Evolutionary conservation across 352 stramenopile species (phyloP), one percentile per base, ranked within the genome.

Genomic region (Thalassiosira delicatula): DNA sequence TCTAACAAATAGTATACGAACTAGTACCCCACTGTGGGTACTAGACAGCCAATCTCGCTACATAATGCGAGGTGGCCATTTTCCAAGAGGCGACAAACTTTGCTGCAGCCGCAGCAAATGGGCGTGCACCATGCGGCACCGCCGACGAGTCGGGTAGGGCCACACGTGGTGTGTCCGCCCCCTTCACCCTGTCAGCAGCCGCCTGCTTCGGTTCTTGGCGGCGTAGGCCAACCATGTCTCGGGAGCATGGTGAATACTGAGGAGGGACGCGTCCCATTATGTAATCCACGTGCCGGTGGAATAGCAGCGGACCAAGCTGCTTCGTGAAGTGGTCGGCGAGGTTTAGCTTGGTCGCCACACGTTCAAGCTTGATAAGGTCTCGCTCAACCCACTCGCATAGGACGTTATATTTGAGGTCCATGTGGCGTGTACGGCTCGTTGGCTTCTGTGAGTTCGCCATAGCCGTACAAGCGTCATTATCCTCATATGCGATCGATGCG

Each of bases 391-490:
- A 85, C 56, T 83, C 74, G 60, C 59, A 71, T 0, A 87, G 23
- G 7, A 59, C 71, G 35, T 75, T 76, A 25, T 76, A 60, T 61
- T 68, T 59, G 7, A 87, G 83, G 56, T 89, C 83, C 23, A 89
- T 72, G 29, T 89, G 83, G 21, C 75, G 23, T 14, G 75, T 88
- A 0, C 56, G 49, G 33, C 33, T 51, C 7, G 70, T 88, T 11
- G 76, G 70, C 63, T 84, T 70, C 53, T 65, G 51, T 30, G 76
- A 32, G 3, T 79, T 83, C 0, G 53, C 76, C 63, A 88, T 79
- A 1, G 49, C 14, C 0, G 51, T 74, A 12, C 30, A 49, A 0
- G 30, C 49, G 14, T 74, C 51, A 29, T 74, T 74, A 19, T 74
- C 66, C 49, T 74, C 60, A n/a, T 77, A 76, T 1, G 62, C 9